phyloP scores from a whole-genome alignment of 2,329 filamentous ascomycete species.

The Epichloe coenophiala region DNA sequence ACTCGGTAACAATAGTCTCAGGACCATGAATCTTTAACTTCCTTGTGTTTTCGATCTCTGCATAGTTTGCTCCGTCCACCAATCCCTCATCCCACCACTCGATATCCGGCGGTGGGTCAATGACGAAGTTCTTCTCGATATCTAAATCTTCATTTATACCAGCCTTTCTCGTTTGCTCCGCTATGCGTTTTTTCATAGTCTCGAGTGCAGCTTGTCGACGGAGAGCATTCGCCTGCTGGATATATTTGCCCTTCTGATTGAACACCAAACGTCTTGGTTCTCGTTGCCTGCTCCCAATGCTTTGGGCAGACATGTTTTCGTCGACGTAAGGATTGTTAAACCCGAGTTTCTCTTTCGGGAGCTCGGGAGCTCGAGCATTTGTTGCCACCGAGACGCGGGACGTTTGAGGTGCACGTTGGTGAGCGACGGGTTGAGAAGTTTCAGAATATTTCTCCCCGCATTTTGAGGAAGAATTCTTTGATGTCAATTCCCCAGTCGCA shows the following conservation, averaged over 20 bases:
- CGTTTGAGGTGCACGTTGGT: not conserved
- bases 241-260: conserved; percentile 95
- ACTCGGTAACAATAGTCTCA: conserved; percentile 81
- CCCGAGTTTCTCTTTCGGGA: not conserved
- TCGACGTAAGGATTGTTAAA: conserved; percentile 75
- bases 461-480: conserved; percentile 32
- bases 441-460: conserved; percentile 12
- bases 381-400: not conserved
- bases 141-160: conserved; percentile 86
- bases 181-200: conserved; percentile 93
- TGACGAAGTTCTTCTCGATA: conserved; percentile 76
- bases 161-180: conserved; percentile 74
- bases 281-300: conserved; percentile 42
- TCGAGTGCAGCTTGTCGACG: conserved; percentile 80
- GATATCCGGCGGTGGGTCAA: conserved; percentile 71
- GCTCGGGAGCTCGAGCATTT: conserved; percentile 7
- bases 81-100: conserved; percentile 98
- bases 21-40: conserved; percentile 60
- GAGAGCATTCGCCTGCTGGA: conserved; percentile 81
- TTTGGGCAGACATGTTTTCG: conserved; percentile 48
- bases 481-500: conserved; percentile 47
- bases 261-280: conserved; percentile 70
- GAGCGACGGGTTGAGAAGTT: not conserved
- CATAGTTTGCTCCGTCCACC: conserved; percentile 62
- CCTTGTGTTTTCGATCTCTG: conserved; percentile 48